phyloP scores from a whole-genome alignment of 2,329 filamentous ascomycete genomes.

The Leptographium procerum region DNA sequence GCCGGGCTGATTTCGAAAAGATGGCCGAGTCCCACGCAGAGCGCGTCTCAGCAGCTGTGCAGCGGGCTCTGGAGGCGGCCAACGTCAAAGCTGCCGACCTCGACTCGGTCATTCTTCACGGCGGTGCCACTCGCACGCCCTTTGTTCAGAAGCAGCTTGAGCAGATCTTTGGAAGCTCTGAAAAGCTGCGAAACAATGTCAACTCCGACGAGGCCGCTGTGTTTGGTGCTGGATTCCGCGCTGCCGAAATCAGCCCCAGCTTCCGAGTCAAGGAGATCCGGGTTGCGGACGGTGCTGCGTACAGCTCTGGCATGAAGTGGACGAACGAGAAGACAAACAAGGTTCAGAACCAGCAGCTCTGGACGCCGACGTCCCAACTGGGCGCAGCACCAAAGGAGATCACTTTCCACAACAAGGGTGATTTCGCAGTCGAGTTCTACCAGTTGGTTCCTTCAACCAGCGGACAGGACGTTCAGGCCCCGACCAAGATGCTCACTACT shows the following conservation, averaged over 20 bases:
- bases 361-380: slow-evolving; percentile 63
- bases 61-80: slow-evolving; percentile 62
- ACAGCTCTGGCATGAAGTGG: slow-evolving; percentile 68
- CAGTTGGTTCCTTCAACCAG: slow-evolving; percentile 50
- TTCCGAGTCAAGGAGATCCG: slow-evolving; percentile 98
- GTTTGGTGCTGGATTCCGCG: slow-evolving; percentile 90
- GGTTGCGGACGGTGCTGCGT: slow-evolving; percentile 63
- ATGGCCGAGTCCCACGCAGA: slow-evolving; percentile 57
- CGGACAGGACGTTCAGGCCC: slow-evolving; percentile 41
- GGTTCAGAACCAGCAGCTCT: slow-evolving; percentile 68
- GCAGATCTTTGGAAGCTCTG: slow-evolving; percentile 54
- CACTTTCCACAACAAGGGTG: slow-evolving; percentile 68
- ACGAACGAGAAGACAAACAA: slow-evolving; percentile 51
- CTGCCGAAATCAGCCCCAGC: slow-evolving; percentile 80
- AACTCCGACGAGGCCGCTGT: slow-evolving; percentile 96
- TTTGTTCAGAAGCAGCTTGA: slow-evolving; percentile 90
- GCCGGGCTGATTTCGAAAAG: slow-evolving; percentile 68
- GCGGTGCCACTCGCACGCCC: slow-evolving; percentile 79
- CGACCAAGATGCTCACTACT: slow-evolving; percentile 57
- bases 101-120: slow-evolving; percentile 85
- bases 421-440: slow-evolving; percentile 71
- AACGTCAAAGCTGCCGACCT: slow-evolving; percentile 64
- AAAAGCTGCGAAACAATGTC: slow-evolving; percentile 84
- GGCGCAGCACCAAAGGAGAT: slow-evolving; percentile 73
- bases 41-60: slow-evolving; percentile 58